Percentiles rank a stretch among this genome's conserved stretches.
Evolutionary conservation across 139 green algal species (phyloP).

Genomic region (Tetradesmus lagerheimii): DNA sequence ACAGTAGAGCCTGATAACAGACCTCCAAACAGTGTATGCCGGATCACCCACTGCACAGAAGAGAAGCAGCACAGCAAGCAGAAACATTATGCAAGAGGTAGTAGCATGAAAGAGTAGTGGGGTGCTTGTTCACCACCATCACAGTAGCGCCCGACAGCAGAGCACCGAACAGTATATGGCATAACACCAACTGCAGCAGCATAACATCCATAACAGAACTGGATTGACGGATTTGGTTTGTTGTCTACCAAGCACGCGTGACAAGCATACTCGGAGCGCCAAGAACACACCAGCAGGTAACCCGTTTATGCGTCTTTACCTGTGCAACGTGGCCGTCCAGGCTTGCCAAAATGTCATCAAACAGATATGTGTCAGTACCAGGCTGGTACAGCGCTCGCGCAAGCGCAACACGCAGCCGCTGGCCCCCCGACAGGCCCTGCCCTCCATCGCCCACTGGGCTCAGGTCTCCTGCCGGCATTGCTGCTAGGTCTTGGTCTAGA

Average conservation of each 20-base stretch:
- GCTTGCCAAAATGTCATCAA: constrained; percentile 77
- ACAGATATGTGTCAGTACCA: constrained; percentile 55
- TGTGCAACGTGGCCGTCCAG: constrained; percentile 65
- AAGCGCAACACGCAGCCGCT: constrained; percentile 57
- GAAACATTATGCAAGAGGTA: not conserved
- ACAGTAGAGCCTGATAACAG: constrained; percentile 51
- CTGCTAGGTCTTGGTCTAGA: constrained; percentile 70
- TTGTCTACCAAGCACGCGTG: no score
- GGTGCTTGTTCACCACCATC: constrained; percentile 64
- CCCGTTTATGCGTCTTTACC: not conserved
- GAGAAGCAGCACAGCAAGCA: not conserved
- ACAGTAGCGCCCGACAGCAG: constrained; percentile 51
- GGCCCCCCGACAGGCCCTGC: constrained; percentile 56
- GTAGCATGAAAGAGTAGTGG: not conserved
- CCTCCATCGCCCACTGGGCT: constrained; percentile 70
- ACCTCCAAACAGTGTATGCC: constrained; percentile 30
- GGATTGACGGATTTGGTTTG: no score
- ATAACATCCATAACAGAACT: no score
- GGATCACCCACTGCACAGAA: constrained; percentile 43
- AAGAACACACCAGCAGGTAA: no score
- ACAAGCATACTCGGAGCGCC: no score
- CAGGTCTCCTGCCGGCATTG: constrained; percentile 66
- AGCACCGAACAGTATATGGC: constrained; percentile 26
- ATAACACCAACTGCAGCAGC: constrained; percentile 12
- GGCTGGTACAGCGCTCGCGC: constrained; percentile 78